Base-by-base conservation (phyloP, 768 basidiomycete species). In the Chalciporus chontae region DNA sequence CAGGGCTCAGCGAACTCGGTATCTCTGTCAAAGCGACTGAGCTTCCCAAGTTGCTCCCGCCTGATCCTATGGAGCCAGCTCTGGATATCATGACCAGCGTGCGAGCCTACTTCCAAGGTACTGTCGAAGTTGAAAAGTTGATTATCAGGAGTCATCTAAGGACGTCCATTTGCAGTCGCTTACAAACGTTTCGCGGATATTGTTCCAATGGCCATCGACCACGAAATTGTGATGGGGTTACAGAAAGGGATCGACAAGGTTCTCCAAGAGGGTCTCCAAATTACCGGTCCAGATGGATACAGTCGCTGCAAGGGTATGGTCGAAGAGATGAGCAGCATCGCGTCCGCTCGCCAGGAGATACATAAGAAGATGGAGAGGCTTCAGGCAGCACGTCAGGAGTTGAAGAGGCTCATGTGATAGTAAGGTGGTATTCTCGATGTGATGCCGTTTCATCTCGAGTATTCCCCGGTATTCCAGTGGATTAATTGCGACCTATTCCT, bases 71-170 rank as follows among this genome's bases (percentile, higher is more conserved):
- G 71, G 82, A 81, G 32, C 73, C 77, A 0, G 81, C 81, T 0
- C 55, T 88, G 15, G 56, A 65, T 4, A 84, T 88, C 57, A 87
- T 89, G 84, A 83, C 84, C 0, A 77, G 81, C 48, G 83, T 87
- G 1, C 72, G 84, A 5, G 85, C 82, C 0, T 87, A 88, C 55
- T 88, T 87, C 63, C 83, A 87, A 73, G 86, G 87, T 85, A 57
- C n/a, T 26, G 40, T 31, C 36, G n/a, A 3, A 4, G 5, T 3
- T 26, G 23, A 44, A 38, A 15, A 21, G 27, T 19, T 42, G 31
- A 51, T 38, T 40, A 8, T 4, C 26, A 27, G n/a, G 13, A 10
- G 34, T 36, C 14, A n/a, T 36, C 34, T 36, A 15, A 36, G n/a
- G n/a, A 36, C 18, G 26, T 17, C 13, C 18, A 19, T 24, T 34